Conservation (phyloP, 2,329 filamentous ascomycete species). For the Pseudocercospora eumusae region DNA sequence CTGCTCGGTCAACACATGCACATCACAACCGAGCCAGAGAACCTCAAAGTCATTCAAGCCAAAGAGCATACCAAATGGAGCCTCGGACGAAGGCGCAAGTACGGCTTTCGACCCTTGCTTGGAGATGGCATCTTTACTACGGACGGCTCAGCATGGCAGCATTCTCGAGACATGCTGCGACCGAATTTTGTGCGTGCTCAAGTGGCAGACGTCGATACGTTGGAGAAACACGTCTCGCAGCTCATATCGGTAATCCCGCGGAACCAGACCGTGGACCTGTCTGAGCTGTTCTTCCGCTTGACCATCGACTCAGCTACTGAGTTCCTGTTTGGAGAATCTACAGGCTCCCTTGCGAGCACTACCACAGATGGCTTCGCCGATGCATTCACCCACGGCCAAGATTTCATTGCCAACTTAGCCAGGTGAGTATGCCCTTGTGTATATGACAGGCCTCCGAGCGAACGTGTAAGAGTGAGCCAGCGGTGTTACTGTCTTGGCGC, state of each 20-base stretch:
- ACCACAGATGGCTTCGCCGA: slow-evolving; percentile 38
- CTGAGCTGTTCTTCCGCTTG: slow-evolving; percentile 64
- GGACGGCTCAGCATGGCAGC: slow-evolving; percentile 45
- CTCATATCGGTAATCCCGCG: slow-evolving; percentile 61
- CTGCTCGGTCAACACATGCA: slow-evolving; percentile 40
- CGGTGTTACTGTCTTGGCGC: no score
- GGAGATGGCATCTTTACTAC: slow-evolving; percentile 50
- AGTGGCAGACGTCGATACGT: slow-evolving; percentile 57
- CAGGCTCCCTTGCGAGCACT: slow-evolving; percentile 33
- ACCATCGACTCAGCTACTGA: slow-evolving; percentile 68
- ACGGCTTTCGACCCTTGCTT: slow-evolving; percentile 45
- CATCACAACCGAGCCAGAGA: slow-evolving; percentile 51
- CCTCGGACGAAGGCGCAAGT: slow-evolving; percentile 40
- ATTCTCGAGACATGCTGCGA: slow-evolving; percentile 51
- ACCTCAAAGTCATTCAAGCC: slow-evolving; percentile 50
- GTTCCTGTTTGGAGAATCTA: slow-evolving; percentile 63
- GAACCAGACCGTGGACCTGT: slow-evolving; percentile 59
- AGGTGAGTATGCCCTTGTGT: slow-evolving; percentile 12
- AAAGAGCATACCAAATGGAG: slow-evolving; percentile 52
- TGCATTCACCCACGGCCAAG: slow-evolving; percentile 39
- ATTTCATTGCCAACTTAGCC: slow-evolving; percentile 31
- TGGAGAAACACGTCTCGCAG: slow-evolving; percentile 61
- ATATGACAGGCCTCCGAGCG: no score
- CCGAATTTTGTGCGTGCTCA: slow-evolving; percentile 57
- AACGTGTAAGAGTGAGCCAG: no score